Percentiles rank a stretch among this genome's conserved stretches.
phyloP scores from a whole-genome alignment of 345 rosid species.

The Syzygium jambos region DNA sequence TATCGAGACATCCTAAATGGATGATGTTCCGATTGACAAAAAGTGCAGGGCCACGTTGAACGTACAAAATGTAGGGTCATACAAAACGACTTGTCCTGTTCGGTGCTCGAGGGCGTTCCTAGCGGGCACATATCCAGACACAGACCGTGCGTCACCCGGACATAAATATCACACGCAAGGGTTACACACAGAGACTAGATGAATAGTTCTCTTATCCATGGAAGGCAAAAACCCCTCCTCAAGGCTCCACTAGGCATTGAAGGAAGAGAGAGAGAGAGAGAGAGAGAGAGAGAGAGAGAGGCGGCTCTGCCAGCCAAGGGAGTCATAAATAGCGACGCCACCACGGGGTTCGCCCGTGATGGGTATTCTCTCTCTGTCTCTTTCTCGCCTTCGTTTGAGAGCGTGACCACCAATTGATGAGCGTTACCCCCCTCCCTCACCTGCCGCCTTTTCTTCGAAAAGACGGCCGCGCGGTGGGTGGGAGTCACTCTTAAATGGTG shows the following conservation, averaged over 20 bases:
- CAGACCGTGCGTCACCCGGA: no score
- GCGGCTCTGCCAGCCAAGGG: no score
- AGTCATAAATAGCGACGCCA: no score
- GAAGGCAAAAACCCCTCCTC: rapidly evolving
- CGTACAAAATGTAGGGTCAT: background rate
- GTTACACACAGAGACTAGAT: background rate
- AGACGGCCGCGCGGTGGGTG: background rate
- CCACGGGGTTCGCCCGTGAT: no score
- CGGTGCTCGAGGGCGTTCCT: background rate
- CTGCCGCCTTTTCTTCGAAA: background rate
- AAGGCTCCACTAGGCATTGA: background rate
- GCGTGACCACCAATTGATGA: background rate
- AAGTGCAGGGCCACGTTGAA: background rate
- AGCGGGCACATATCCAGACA: background rate
- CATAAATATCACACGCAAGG: background rate
- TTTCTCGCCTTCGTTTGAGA: background rate
- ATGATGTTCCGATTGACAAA: background rate
- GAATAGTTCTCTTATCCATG: background rate
- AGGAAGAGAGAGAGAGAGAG: background rate
- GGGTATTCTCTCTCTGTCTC: no score
- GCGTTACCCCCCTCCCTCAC: no score
- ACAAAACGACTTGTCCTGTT: background rate
- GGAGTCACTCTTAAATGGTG: background rate
- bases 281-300: background rate
- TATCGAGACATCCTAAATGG: background rate